phyloP scores from a whole-genome alignment of 78 protist genomes.

The Dictyostelium discoideum region dicty_2.7 NC_007089.4:4453001-4453500 shows the following conservation, averaged over 20 bases:
- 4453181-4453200: too few species aligned
- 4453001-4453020: neutral
- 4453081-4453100: too few species aligned
- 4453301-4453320: neutral
- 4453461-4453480: neutral
- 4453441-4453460: too few species aligned
- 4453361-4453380: neutral
- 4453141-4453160: neutral
- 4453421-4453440: neutral
- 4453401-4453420: neutral
- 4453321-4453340: neutral
- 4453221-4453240: neutral
- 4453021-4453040: neutral
- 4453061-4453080: too few species aligned
- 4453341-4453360: neutral
- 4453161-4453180: neutral
- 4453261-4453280: neutral
- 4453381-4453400: neutral
- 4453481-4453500: too few species aligned
- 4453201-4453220: too few species aligned
- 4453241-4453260: neutral
- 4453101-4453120: neutral
- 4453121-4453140: neutral
- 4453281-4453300: neutral
- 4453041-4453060: neutral